These are phyloP conservation scores for Coemansia sp. DNA, from an alignment of 192 early-diverging fungal species.

Conservation along the genomic window DNA sequence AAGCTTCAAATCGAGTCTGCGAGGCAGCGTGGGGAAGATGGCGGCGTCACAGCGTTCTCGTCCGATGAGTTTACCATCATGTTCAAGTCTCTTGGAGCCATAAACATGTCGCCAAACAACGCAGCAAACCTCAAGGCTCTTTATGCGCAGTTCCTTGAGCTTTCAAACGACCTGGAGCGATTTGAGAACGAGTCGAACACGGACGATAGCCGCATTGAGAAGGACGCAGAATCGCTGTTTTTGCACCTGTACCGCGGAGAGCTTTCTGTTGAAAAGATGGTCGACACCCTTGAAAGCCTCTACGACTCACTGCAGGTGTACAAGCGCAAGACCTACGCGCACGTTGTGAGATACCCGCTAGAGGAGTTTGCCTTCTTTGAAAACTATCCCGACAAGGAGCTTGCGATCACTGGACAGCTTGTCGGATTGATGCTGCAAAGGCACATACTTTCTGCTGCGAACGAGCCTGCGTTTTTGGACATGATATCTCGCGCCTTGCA, in stretches of 20 bases:
- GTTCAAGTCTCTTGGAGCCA: constrained; percentile 40
- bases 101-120: constrained; percentile 52
- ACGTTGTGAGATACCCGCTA: constrained; percentile 91
- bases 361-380: constrained; percentile 95
- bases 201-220: constrained; percentile 49
- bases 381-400: constrained; percentile 91
- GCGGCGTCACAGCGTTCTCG: constrained; percentile 28
- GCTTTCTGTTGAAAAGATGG: constrained; percentile 76
- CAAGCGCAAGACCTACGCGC: constrained; percentile 82
- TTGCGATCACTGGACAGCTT: constrained; percentile 82
- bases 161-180: constrained; percentile 40
- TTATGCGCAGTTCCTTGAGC: constrained; percentile 49
- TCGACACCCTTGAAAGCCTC: constrained; percentile 77
- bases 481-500: constrained; percentile 87
- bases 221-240: constrained; percentile 55
- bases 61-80: constrained; percentile 48
- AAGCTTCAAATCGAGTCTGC: constrained; percentile 54
- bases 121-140: constrained; percentile 56
- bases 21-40: constrained; percentile 52
- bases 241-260: constrained; percentile 55
- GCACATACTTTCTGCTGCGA: constrained; percentile 75
- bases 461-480: constrained; percentile 84
- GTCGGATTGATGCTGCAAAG: constrained; percentile 91
- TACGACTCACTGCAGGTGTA: constrained; percentile 72
- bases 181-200: constrained; percentile 37